A percentile compares a stretch with the other conserved stretches of the same genome.
These are phyloP conservation scores for Penstemon newberryi DNA, from an alignment of 257 asterid genomes.

Conservation along the genomic window DNA sequence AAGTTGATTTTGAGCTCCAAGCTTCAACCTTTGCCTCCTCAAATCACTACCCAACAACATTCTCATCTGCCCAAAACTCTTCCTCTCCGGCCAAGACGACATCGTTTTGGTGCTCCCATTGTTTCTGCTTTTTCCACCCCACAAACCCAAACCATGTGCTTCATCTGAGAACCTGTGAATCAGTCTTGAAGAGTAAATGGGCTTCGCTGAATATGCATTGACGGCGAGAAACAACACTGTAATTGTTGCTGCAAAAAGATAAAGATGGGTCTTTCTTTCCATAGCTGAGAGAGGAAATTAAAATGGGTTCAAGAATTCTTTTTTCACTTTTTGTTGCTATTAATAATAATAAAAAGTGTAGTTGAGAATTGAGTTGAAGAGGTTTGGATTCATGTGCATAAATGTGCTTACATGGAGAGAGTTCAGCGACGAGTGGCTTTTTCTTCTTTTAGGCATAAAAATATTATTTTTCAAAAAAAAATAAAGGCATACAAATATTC, in stretches of 20 bases:
- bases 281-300: slow-evolving; percentile 10
- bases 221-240: slow-evolving; percentile 30
- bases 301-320: slow-evolving; percentile 14
- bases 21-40: slow-evolving; percentile 64
- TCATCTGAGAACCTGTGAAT: slow-evolving; percentile 62
- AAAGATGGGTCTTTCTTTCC: slow-evolving; percentile 24
- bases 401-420: slow-evolving; percentile 26
- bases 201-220: slow-evolving; percentile 30
- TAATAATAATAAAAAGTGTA: slow-evolving; percentile 30
- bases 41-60: slow-evolving; percentile 55
- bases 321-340: background rate
- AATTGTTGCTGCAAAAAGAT: slow-evolving; percentile 29
- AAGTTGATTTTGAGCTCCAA: slow-evolving; percentile 48
- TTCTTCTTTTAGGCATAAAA: slow-evolving; percentile 11
- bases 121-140: slow-evolving; percentile 32
- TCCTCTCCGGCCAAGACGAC: slow-evolving; percentile 47
- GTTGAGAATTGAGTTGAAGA: slow-evolving; percentile 36
- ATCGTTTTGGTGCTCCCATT: slow-evolving; percentile 7
- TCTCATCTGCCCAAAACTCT: slow-evolving; percentile 52
- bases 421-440: slow-evolving; percentile 20
- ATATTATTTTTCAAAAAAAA: too few relatives aligned
- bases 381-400: slow-evolving; percentile 44
- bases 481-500: too few relatives aligned
- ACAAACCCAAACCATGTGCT: slow-evolving; percentile 34
- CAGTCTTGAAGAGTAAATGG: slow-evolving; percentile 53